A percentile compares a stretch with the other conserved stretches of the same genome.
These are phyloP conservation scores for Komagataella kurtzmanii DNA, from an alignment of 805 yeast genomes.

Conservation along the genomic window DNA sequence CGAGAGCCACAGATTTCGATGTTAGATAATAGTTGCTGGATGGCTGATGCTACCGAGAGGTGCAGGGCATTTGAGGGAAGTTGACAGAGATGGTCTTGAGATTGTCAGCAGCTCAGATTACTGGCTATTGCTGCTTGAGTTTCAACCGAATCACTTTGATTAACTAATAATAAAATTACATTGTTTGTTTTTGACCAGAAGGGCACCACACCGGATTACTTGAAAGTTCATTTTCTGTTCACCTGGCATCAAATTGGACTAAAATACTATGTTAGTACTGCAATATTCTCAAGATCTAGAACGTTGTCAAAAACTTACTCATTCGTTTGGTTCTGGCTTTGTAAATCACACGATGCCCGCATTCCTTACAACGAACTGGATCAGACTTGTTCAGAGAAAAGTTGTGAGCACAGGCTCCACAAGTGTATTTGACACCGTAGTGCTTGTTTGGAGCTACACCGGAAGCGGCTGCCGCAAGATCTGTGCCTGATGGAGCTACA, in stretches of 20 bases:
- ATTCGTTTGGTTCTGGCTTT: conserved; percentile 96
- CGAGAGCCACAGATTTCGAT: background rate
- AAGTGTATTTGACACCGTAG: conserved; percentile 83
- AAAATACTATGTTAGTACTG: background rate
- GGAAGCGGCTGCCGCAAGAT: conserved; percentile 75
- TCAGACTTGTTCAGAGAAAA: conserved; percentile 84
- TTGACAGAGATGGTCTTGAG: background rate
- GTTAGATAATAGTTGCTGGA: background rate
- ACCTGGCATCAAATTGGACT: conserved; percentile 72
- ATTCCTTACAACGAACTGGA: conserved; percentile 95
- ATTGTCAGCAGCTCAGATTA: background rate
- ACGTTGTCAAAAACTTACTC: conserved; percentile 33
- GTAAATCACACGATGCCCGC: conserved; percentile 95
- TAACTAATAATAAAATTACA: background rate
- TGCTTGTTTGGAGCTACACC: conserved; percentile 53
- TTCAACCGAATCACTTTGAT: background rate
- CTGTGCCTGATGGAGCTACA: conserved; percentile 64
- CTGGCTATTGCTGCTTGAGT: background rate
- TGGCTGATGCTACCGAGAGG: background rate
- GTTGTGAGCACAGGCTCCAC: conserved; percentile 92
- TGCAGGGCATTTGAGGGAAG: background rate
- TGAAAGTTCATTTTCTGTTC: conserved; percentile 3
- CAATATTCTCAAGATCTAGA: background rate
- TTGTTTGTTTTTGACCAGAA: too few relatives aligned
- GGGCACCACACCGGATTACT: too few relatives aligned